phyloP scores from a whole-genome alignment of 1,284 basidiomycete species.

The Rhizoctonia solani region DNA sequence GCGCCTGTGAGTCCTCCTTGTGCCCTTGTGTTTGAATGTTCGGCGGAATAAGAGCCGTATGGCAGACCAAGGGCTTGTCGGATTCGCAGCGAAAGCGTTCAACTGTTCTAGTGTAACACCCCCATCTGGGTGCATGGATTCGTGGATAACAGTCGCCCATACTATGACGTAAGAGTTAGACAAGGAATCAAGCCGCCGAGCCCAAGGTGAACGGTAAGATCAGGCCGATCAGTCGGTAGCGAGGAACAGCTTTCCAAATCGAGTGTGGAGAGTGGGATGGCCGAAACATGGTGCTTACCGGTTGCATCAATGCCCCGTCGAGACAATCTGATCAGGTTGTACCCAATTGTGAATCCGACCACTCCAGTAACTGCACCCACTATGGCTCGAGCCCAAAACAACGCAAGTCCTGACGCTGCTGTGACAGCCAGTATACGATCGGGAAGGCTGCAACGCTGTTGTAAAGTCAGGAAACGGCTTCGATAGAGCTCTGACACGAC shows the following conservation, averaged over 20 bases:
- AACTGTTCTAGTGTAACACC: slow-evolving; percentile 25
- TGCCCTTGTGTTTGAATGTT: slow-evolving; percentile 23
- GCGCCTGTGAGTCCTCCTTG: slow-evolving; percentile 9
- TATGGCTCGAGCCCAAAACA: slow-evolving; percentile 18
- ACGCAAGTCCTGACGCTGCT: slow-evolving; percentile 6
- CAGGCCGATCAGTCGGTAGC: too few relatives aligned
- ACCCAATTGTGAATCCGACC: slow-evolving; percentile 15
- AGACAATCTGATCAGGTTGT: slow-evolving; percentile 22
- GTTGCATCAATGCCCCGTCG: slow-evolving; percentile 20
- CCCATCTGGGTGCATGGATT: slow-evolving; percentile 26
- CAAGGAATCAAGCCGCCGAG: too few relatives aligned
- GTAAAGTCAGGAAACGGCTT: not conserved
- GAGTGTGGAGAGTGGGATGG: too few relatives aligned
- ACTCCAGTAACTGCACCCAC: slow-evolving; percentile 15
- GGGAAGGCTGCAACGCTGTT: slow-evolving; percentile 10
- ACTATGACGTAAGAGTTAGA: not conserved
- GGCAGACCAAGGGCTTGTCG: slow-evolving; percentile 17
- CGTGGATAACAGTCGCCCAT: slow-evolving; percentile 28
- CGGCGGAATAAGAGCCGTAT: slow-evolving; percentile 12
- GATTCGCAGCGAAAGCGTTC: slow-evolving; percentile 9
- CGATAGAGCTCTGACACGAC: not conserved
- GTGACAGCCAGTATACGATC: slow-evolving; percentile 15
- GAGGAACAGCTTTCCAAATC: too few relatives aligned
- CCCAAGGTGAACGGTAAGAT: too few relatives aligned
- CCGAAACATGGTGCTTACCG: slow-evolving; percentile 8